Evolutionary conservation across 2,329 filamentous ascomycete genomes (phyloP).

Genomic region (Nigrospora oryzae): DNA sequence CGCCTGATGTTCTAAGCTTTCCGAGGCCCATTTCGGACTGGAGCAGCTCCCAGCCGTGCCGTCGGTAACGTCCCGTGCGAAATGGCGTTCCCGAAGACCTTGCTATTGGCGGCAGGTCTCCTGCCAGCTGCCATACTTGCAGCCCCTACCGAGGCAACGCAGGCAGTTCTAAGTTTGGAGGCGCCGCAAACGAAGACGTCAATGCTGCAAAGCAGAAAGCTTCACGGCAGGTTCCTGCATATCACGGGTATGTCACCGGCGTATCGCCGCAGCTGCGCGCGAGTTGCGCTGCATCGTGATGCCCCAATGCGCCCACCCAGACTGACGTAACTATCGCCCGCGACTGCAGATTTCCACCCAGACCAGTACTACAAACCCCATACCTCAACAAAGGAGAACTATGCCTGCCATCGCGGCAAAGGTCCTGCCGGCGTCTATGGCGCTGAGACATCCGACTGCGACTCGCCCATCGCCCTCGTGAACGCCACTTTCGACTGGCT

Average conservation of each 20-base stretch:
- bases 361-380: slow-evolving; percentile 80
- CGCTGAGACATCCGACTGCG: slow-evolving; percentile 80
- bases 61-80: neutral
- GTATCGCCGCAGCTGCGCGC: neutral
- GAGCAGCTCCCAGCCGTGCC: too few relatives aligned
- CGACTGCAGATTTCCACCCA: slow-evolving; percentile 71
- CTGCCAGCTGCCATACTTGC: slow-evolving; percentile 14
- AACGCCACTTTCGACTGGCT: slow-evolving; percentile 92
- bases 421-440: slow-evolving; percentile 77
- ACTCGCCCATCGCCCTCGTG: slow-evolving; percentile 70
- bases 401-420: slow-evolving; percentile 70
- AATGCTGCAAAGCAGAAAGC: slow-evolving; percentile 14
- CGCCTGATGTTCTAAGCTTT: too few relatives aligned
- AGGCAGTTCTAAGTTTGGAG: slow-evolving; percentile 16
- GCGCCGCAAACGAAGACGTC: slow-evolving; percentile 3
- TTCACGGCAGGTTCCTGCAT: slow-evolving; percentile 75
- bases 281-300: neutral
- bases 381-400: slow-evolving; percentile 57
- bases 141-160: slow-evolving; percentile 11
- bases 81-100: slow-evolving; percentile 12
- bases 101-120: slow-evolving; percentile 14
- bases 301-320: slow-evolving; percentile 1
- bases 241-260: slow-evolving; percentile 61
- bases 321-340: slow-evolving; percentile 7
- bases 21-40: too few relatives aligned